Base-by-base conservation (phyloP, 2,329 filamentous ascomycete genomes). In the Colletotrichum tofieldiae region DNA sequence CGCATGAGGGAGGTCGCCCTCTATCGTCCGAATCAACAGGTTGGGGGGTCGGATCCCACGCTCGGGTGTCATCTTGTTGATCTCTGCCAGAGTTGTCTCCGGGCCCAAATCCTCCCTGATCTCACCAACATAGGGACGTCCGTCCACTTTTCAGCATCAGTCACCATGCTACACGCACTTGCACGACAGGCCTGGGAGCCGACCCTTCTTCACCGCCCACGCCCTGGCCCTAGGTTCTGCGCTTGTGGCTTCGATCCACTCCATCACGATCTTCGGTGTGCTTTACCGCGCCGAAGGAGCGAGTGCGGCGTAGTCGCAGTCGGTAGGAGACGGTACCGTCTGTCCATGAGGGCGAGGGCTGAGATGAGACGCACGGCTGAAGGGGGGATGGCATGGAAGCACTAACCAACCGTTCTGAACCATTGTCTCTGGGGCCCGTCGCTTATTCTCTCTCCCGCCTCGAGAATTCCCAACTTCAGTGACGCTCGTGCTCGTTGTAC, bases 351-450 rank as follows among this genome's bases (percentile, higher is more conserved):
- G 45, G 54, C 45, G 61, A 69, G 52, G 67, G 67, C 61, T 65
- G 61, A 69, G 52, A 59, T 65, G 61, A 69, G 52, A 59, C 67
- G 61, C 61, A 29, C 52, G 23, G 39, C 55, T 55, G 43, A 58
- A 59, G 65, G 23, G 23, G 41, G 43, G 61, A 39, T 65, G 26
- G 43, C 32, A 65, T 18, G 60, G 52, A 65, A 45, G n/a, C 52
- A 43, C 61, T 65, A 52, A 59, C 37, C 47, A 49, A 43, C 43
- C 67, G 45, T 26, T 51, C 67, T 51, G 37, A 65, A 54, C 23
- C 26, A 45, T 55, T 43, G 43, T 58, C 52, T 58, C 61, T 51
- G 52, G 32, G n/a, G 35, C 26, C 51, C 35, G 32, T 65, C 58
- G 65, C 54, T 49, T 66, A 60, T 43, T 51, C 41, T 37, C 41